A percentile compares a stretch with the other conserved stretches of the same genome.
These are phyloP conservation scores for Malassezia sp. DNA, from an alignment of 1,284 basidiomycete species.

Conservation along the genomic window DNA sequence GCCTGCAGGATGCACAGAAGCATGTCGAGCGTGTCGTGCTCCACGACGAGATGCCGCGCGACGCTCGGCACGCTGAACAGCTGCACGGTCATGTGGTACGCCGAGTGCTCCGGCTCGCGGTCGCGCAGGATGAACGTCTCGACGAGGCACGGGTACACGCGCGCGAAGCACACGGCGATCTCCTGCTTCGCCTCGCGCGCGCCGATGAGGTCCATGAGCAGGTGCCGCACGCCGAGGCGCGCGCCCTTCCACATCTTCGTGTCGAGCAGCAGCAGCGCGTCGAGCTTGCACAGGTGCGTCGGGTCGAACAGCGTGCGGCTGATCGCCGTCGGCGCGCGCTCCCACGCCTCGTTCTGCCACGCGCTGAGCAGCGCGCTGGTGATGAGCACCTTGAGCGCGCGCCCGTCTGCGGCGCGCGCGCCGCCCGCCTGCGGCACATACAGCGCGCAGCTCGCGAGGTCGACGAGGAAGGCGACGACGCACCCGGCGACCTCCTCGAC, in stretches of 20 bases:
- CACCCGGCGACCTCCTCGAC: conserved; percentile 67
- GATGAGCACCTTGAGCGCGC: conserved; percentile 27
- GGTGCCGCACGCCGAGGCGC: conserved; percentile 64
- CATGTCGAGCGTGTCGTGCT: conserved; percentile 25
- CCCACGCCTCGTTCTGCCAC: conserved; percentile 22
- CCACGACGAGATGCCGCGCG: conserved; percentile 31
- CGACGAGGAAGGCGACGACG: conserved; percentile 33
- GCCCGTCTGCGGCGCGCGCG: conserved; percentile 20
- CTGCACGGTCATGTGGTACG: conserved; percentile 42
- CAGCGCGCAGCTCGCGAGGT: conserved; percentile 34
- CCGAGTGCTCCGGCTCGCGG: conserved; percentile 44
- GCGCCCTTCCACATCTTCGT: conserved; percentile 42
- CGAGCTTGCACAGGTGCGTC: conserved; percentile 27
- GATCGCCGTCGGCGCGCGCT: conserved; percentile 25
- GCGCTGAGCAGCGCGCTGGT: conserved; percentile 25
- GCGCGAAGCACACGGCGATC: conserved; percentile 53
- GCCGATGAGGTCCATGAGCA: conserved; percentile 66
- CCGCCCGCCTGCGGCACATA: conserved; percentile 15
- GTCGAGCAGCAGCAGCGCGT: conserved; percentile 40
- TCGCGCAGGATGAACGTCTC: conserved; percentile 44
- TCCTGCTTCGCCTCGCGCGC: conserved; percentile 61
- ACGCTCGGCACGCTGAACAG: conserved; percentile 45
- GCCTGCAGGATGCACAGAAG: conserved; percentile 35
- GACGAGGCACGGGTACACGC: conserved; percentile 35
- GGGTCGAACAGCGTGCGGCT: conserved; percentile 33